These are phyloP conservation scores for Cinnamomum chago DNA, from an alignment of 164 flowering plant genomes.

Conservation along the genomic window DNA sequence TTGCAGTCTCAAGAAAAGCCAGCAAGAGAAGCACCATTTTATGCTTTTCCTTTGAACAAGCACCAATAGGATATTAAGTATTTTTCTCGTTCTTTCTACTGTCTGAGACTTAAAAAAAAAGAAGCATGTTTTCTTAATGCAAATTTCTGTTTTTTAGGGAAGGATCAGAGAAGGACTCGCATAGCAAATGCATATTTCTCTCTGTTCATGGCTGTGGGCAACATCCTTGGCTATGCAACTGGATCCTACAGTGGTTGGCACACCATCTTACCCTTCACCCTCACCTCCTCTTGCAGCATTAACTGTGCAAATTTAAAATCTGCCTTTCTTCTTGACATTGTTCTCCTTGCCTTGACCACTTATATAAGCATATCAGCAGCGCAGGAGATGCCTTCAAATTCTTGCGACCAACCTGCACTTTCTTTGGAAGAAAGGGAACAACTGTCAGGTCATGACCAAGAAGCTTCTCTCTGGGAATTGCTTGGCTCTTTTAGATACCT, in stretches of 20 bases:
- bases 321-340: slow-evolving; percentile 70
- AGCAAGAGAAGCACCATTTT: not conserved
- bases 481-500: slow-evolving; percentile 71
- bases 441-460: slow-evolving; percentile 38
- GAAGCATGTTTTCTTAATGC: not conserved
- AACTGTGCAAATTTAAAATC: slow-evolving; percentile 93
- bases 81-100: not conserved
- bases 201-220: slow-evolving; percentile 94
- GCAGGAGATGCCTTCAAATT: slow-evolving; percentile 54
- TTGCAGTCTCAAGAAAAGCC: not conserved
- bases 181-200: slow-evolving; percentile 95
- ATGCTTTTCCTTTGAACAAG: not conserved
- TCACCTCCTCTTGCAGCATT: slow-evolving; percentile 54
- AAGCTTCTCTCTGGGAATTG: slow-evolving; percentile 88
- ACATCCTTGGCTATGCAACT: slow-evolving; percentile 87
- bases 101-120: not conserved
- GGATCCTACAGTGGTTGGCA: slow-evolving; percentile 86
- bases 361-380: slow-evolving; percentile 63
- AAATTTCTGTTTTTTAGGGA: slow-evolving; percentile 37
- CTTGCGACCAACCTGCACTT: slow-evolving; percentile 12
- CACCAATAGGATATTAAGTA: not conserved
- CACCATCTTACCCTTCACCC: slow-evolving; percentile 65
- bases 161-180: slow-evolving; percentile 80
- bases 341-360: slow-evolving; percentile 59
- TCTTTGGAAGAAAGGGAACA: slow-evolving; percentile 29